Percentiles rank a stretch among this genome's conserved stretches.
phyloP scores from a whole-genome alignment of 139 green algal species.

The Micromonas commoda region DNA sequence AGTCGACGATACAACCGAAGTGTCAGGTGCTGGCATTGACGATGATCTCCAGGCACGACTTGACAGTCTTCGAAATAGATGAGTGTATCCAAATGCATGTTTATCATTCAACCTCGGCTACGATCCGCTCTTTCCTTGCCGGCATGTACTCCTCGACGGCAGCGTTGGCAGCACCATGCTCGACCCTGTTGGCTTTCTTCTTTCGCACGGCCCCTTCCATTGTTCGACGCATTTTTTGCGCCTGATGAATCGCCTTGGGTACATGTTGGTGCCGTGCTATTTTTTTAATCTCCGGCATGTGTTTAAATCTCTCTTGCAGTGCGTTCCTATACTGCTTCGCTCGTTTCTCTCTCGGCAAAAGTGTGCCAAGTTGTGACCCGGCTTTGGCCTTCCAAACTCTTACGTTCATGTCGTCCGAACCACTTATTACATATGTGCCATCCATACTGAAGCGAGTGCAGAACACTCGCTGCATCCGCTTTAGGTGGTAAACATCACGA shows the following conservation, averaged over 20 bases:
- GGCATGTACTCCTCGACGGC: constrained; percentile 62
- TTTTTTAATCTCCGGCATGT: constrained; percentile 86
- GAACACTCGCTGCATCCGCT: constrained; percentile 88
- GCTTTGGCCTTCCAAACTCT: constrained; percentile 86
- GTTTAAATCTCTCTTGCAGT: constrained; percentile 83
- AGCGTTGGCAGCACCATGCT: constrained; percentile 67
- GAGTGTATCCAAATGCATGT: not conserved
- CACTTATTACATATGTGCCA: constrained; percentile 86
- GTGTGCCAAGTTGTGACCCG: constrained; percentile 72
- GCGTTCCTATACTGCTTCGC: constrained; percentile 37
- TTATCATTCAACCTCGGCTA: not conserved
- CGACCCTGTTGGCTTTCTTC: constrained; percentile 64
- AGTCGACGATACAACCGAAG: no score
- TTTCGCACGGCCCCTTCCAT: constrained; percentile 64
- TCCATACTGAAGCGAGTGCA: constrained; percentile 73
- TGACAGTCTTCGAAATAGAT: constrained; percentile 60
- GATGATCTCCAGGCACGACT: constrained; percentile 75
- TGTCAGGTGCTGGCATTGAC: constrained; percentile 48
- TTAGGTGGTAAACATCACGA: constrained; percentile 84
- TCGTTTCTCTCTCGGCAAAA: constrained; percentile 76
- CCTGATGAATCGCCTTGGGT: constrained; percentile 82
- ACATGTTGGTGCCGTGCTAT: constrained; percentile 83
- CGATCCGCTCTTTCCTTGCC: constrained; percentile 53
- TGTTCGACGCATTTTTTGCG: constrained; percentile 54
- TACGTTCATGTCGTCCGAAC: constrained; percentile 84